Base-by-base conservation (phyloP, 2,329 filamentous ascomycete genomes). In the Exophiala sideris region DNA sequence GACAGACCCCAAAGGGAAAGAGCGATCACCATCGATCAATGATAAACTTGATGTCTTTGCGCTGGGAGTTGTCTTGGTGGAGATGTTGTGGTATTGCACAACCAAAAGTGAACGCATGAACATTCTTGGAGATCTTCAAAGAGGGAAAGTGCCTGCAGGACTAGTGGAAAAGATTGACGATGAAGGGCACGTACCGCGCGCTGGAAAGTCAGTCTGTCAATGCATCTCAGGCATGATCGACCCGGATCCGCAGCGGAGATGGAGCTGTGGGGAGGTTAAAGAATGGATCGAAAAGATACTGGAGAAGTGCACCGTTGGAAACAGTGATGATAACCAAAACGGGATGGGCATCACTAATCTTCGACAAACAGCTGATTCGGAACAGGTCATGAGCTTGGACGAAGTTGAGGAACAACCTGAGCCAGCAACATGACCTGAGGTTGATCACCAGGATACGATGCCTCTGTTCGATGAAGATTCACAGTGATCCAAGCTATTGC, bases 21-120 rank as follows among this genome's bases (percentile, higher is more conserved):
- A 45, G 4, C 18, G 49, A 24, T 16, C 44, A 34, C 24, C 21
- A 14, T 59, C 20, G 61, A 32, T 73, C 38, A 78, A 73, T 62
- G 77, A 79, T 52, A 82, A 80, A 50, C 67, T 85, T 1, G 84
- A 70, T 36, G 58, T 70, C 11, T 62, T 68, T 40, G 62, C 67
- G 3, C 57, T 70, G 5, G 65, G 67, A 12, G 57, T 65, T 14
- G 62, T 75, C 62, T 70, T 82, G 0, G 82, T 86, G 40, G 85
- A 88, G 65, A 71, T 87, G 42, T 61, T 86, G 0, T 80, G 77
- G 57, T 72, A 68, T 4, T 81, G 87, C 48, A 69, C 68, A 36
- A 80, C 78, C 1, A 74, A 70, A 41, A 74, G 76, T 64, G 77
- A 80, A 56, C 71, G 77, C 11, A 68, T 72, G 44, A 56, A 72